These are phyloP conservation scores for Nemania sp. DNA, from an alignment of 2,329 filamentous ascomycete genomes.

Conservation along the genomic window DNA sequence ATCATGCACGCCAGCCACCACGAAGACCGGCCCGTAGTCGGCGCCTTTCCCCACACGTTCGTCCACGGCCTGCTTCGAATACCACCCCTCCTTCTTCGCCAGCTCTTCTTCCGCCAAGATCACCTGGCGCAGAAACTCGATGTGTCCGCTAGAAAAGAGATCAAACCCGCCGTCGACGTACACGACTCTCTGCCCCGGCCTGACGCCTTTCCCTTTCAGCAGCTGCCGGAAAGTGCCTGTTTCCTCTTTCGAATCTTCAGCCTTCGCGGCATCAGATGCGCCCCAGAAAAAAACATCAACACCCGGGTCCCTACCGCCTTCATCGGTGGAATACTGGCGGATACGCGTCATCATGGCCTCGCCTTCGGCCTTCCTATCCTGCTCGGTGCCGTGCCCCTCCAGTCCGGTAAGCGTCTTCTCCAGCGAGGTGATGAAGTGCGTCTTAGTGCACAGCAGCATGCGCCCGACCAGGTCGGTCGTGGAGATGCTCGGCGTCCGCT, in stretches of 20 bases:
- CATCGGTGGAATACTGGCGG: conserved; percentile 83
- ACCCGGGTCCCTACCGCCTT: conserved; percentile 76
- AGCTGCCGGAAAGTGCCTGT: conserved; percentile 68
- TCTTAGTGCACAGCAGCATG: conserved; percentile 95
- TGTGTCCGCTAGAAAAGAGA: conserved; percentile 94
- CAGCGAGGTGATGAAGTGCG: conserved; percentile 87
- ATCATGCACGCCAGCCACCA: conserved; percentile 93
- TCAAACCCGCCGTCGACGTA: conserved; percentile 98
- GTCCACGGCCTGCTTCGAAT: conserved; percentile 62
- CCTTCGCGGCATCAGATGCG: conserved; percentile 54
- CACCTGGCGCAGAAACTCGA: conserved; percentile 86
- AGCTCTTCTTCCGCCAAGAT: conserved; percentile 71
- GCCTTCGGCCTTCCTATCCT: conserved; percentile 66
- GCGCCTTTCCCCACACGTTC: conserved; percentile 67
- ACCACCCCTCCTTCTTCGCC: conserved; percentile 74
- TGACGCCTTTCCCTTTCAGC: conserved; percentile 71
- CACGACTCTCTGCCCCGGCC: conserved; percentile 79
- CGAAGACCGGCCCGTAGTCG: conserved; percentile 80
- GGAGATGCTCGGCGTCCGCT: conserved; percentile 92
- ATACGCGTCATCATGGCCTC: conserved; percentile 76
- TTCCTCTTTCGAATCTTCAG: conserved; percentile 55
- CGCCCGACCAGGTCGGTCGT: conserved; percentile 97
- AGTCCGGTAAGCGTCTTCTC: conserved; percentile 67
- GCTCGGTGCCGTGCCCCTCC: conserved; percentile 71
- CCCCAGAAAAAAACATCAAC: conserved; percentile 86